phyloP scores from a whole-genome alignment of 805 yeast species.

The Sugiyamaella boreocaroliniensis region DNA sequence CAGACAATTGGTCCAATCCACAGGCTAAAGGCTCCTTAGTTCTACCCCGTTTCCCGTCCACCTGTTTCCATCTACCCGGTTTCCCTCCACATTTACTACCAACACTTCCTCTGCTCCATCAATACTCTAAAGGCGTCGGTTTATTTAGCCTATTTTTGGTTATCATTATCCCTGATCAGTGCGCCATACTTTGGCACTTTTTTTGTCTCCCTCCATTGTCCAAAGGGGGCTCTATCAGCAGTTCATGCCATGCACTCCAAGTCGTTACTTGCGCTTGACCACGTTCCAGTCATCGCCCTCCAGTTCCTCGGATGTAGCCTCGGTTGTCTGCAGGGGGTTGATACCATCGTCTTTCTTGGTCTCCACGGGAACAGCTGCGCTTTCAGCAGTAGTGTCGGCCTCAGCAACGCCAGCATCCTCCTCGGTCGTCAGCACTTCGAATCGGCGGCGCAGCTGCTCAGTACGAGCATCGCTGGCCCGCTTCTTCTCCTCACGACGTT shows the following conservation, averaged over 20 bases:
- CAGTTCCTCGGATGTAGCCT: slow-evolving; percentile 17
- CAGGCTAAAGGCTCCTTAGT: too few species aligned
- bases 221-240: too few species aligned
- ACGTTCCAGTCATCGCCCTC: slow-evolving; percentile 24
- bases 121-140: too few species aligned
- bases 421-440: slow-evolving; percentile 48
- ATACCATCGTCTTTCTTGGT: neutral
- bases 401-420: slow-evolving; percentile 23
- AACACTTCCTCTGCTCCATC: too few species aligned
- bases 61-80: too few species aligned
- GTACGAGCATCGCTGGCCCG: slow-evolving; percentile 6
- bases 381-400: neutral
- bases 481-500: slow-evolving; percentile 10
- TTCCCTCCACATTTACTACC: too few species aligned
- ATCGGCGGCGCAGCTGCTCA: slow-evolving; percentile 19
- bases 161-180: too few species aligned
- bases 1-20: too few species aligned
- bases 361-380: neutral
- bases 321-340: slow-evolving; percentile 8
- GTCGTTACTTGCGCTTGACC: slow-evolving; percentile 15
- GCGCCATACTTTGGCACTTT: too few species aligned
- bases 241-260: neutral
- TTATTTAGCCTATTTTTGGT: too few species aligned
- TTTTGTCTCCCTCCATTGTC: slow-evolving; percentile 1
- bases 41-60: too few species aligned